phyloP scores from a whole-genome alignment of 2,329 filamentous ascomycete species.

The Herpotrichia juniperi region DNA sequence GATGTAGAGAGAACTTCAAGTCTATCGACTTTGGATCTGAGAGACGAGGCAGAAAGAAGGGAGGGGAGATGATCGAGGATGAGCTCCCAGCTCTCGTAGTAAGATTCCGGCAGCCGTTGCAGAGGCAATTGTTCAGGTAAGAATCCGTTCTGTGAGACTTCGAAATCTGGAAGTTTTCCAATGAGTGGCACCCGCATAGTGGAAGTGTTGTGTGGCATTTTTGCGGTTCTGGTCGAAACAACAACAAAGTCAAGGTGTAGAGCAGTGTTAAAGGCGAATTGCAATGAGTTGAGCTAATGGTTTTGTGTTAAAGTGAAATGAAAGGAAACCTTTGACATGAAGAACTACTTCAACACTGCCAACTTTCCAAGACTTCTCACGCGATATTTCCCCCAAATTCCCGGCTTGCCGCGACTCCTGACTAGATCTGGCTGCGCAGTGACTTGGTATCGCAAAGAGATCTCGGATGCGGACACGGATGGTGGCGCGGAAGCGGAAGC shows the following conservation, averaged over 20 bases:
- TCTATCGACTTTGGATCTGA: constrained; percentile 73
- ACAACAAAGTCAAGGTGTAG: no score
- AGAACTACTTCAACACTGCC: background rate
- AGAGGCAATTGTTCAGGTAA: constrained; percentile 76
- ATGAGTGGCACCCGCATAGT: constrained; percentile 10
- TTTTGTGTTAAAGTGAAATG: no score
- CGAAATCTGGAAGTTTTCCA: constrained; percentile 70
- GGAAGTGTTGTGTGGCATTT: background rate
- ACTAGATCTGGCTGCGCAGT: background rate
- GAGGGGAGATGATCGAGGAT: constrained; percentile 77
- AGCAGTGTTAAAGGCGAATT: no score
- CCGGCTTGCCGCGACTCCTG: background rate
- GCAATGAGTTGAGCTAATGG: no score
- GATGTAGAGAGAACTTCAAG: constrained; percentile 77
- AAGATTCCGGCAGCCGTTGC: constrained; percentile 74
- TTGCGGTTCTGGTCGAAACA: background rate
- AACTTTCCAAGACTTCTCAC: background rate
- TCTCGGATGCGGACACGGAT: background rate
- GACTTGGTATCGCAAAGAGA: no score
- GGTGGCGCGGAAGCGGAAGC: background rate
- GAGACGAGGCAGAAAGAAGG: constrained; percentile 74
- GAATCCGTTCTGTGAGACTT: constrained; percentile 79
- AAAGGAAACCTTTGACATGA: no score
- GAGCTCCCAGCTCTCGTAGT: constrained; percentile 89
- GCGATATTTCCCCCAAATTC: background rate